Evolutionary conservation across 2,329 filamentous ascomycete genomes (phyloP), one percentile per base, ranked within the genome.

Genomic region (Gliomastix tumulicola): DNA sequence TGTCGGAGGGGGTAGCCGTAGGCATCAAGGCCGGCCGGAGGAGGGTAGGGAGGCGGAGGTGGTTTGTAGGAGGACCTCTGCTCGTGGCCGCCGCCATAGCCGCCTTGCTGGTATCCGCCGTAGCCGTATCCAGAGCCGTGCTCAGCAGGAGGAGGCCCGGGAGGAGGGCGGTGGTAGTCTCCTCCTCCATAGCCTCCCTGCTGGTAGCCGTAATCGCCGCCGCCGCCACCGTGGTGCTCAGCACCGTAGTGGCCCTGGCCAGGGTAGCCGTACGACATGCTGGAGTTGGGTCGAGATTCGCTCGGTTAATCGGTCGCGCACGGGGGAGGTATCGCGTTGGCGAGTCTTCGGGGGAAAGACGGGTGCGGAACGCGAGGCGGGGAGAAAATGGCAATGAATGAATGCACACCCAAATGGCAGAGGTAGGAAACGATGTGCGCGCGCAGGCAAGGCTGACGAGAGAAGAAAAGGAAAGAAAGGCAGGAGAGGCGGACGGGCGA

Each of bases 1-100:
- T 45, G 48, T 11, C 51, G 45, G 40, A 58, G 48, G 17, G 65
- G 65, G 46, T 71, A 70, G 33, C 70, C 69, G 46, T 73, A 70
- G 10, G 54, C 47, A 40, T 72, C 68, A 36, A 65, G 50, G 16
- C 60, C 59, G 2, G 53, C 50, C 13, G 69, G 68, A 17, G 66
- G 66, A 16, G 62, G 56, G 23, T 64, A 50, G 11, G 51, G 45
- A 12, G 60, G 59, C 37, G 61, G 55, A 27, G 41, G 36, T 31
- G 38, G 48, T 18, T 43, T 42, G 4, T 43, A 44, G 21, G 44
- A 45, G 18, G 46, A 44, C 16, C 51, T 44, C 19, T 46, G 44
- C 28, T 37, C 39, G 20, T 38, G 35, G 25, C 36, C 38, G 15
- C 31, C 39, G 22, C 43, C 43, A 32, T 51, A 52, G 13, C 41